Percentiles rank a stretch among this genome's conserved stretches.
These are phyloP conservation scores for Halenospora varia DNA, from an alignment of 495 filamentous ascomycete species.

Conservation along the genomic window DNA sequence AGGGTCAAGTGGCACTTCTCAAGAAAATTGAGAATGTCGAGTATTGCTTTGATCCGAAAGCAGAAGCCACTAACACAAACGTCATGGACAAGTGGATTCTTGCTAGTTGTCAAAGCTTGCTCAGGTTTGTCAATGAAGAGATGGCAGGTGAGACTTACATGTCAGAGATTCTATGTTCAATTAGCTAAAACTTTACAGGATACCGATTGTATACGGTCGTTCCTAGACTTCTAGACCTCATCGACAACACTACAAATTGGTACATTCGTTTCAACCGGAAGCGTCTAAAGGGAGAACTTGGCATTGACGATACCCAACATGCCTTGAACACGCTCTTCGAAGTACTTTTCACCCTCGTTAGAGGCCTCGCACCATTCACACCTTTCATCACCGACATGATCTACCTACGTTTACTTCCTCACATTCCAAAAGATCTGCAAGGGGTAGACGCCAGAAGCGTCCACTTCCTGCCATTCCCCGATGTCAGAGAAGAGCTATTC, in stretches of 20 bases:
- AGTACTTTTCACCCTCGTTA: constrained; percentile 82
- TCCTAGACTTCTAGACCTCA: constrained; percentile 77
- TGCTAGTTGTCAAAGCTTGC: constrained; percentile 85
- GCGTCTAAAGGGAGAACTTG: constrained; percentile 90
- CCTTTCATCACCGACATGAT: constrained; percentile 96
- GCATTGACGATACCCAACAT: constrained; percentile 80
- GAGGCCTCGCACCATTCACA: constrained; percentile 88
- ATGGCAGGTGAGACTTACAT: constrained; percentile 61
- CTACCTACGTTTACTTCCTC: constrained; percentile 78
- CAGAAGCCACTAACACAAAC: constrained; percentile 74
- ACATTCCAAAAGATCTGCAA: constrained; percentile 62
- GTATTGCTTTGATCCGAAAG: constrained; percentile 73
- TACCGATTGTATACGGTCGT: constrained; percentile 95
- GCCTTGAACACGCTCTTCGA: constrained; percentile 97
- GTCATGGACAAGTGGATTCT: constrained; percentile 98
- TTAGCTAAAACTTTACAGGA: constrained; percentile 30
- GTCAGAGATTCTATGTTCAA: neutral
- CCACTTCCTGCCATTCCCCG: constrained; percentile 89
- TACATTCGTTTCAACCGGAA: constrained; percentile 99
- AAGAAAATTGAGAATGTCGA: constrained; percentile 84
- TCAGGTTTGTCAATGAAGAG: constrained; percentile 91
- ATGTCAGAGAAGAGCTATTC: constrained; percentile 82
- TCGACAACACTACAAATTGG: constrained; percentile 98
- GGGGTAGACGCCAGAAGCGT: constrained; percentile 75
- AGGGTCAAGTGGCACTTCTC: constrained; percentile 85